A percentile compares a stretch with the other conserved stretches of the same genome.
phyloP scores from a whole-genome alignment of 1,284 basidiomycete genomes.

The Moniliella sp. region DNA sequence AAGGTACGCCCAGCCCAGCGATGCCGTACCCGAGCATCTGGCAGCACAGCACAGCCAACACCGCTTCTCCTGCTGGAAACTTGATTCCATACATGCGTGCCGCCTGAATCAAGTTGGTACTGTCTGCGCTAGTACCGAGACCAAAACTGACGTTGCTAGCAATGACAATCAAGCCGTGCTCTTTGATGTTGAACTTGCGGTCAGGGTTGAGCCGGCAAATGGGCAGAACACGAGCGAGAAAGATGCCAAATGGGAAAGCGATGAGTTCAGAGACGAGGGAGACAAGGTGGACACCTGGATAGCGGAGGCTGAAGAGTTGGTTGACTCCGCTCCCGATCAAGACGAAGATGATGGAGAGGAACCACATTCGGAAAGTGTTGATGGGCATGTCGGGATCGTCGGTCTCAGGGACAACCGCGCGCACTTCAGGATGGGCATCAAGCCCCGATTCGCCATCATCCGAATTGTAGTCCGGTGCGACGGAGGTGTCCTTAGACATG shows the following conservation, averaged over 20 bases:
- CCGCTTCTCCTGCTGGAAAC: too few relatives aligned
- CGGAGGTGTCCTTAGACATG: too few relatives aligned
- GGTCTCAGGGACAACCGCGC: constrained; percentile 22
- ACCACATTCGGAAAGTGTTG: constrained; percentile 18
- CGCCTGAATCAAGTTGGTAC: too few relatives aligned
- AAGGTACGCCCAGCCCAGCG: too few relatives aligned
- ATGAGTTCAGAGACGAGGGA: constrained; percentile 16
- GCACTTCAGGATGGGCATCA: constrained; percentile 24
- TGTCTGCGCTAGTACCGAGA: too few relatives aligned
- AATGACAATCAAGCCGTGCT: constrained; percentile 48
- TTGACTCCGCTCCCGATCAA: constrained; percentile 19
- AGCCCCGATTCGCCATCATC: too few relatives aligned
- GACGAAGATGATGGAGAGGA: constrained; percentile 14
- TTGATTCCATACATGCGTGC: too few relatives aligned
- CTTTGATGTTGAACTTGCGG: constrained; percentile 34
- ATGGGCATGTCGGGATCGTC: constrained; percentile 22
- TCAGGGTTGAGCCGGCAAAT: too few relatives aligned
- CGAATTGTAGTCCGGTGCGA: too few relatives aligned
- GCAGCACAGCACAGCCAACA: too few relatives aligned
- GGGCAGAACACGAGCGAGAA: too few relatives aligned
- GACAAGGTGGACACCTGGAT: constrained; percentile 14
- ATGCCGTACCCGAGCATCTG: too few relatives aligned
- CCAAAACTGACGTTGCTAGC: constrained; percentile 42
- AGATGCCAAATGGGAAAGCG: constrained; percentile 17
- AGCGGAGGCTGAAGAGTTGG: constrained; percentile 7